Evolutionary conservation across 2,329 filamentous ascomycete genomes (phyloP), one percentile per base, ranked within the genome.

Genomic region (Colletotrichum viniferum): DNA sequence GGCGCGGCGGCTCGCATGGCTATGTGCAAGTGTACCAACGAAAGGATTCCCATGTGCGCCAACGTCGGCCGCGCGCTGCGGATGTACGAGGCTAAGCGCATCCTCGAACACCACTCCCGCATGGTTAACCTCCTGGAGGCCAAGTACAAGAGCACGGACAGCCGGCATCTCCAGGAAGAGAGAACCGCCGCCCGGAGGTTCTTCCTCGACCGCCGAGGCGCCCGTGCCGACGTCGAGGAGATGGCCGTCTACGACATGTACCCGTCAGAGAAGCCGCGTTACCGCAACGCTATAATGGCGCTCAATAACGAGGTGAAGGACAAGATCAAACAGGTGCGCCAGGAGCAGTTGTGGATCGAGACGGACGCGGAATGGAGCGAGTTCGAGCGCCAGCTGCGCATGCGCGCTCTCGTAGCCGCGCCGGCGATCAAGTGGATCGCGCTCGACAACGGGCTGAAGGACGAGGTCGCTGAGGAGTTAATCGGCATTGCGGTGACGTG

Each of bases 111-210:
- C 38, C 38, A 43, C 6, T 4, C 4, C 38, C 43, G 43, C 9
- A 48, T 21, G 43, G 2, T 48, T 0, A 4, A 12, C 18, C 3
- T 48, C 43, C 43, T 48, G 3, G 43, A 21, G 0, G 43, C 43
- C 2, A 4, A 21, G 5, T 4, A 12, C n/a, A 21, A 4, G 43
- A 0, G 2, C 18, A 21, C 2, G 43, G 43, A 48, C n/a, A 48
- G 43, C 5, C 3, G 43, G 5, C 2, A 48, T 4, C 43, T 48
- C 18, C 43, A 4, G 43, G 43, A 48, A 1, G 9, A 48, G 43
- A 48, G 43, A 3, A 3, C 5, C 43, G 43, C 43, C n/a, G 10
- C 43, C 3, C 43, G 5, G 43, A 1, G 4, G n/a, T 2, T 2
- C 43, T 21, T 48, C n/a, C 43, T 21, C 43, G 10, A 4, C 5